phyloP scores from a whole-genome alignment of 1,284 basidiomycete species.

The Ustilago xerochloae region DNA sequence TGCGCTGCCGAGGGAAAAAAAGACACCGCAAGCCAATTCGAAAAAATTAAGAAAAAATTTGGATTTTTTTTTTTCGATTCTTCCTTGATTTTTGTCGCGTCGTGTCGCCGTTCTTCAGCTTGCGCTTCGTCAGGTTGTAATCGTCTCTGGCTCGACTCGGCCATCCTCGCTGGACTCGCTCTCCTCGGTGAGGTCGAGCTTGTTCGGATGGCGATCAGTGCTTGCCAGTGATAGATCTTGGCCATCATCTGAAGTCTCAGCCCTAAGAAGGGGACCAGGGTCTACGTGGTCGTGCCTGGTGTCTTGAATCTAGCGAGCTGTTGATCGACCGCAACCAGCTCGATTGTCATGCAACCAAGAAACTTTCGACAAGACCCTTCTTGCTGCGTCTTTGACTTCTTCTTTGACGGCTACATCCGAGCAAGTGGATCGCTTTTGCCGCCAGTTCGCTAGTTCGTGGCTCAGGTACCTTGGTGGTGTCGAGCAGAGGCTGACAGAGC shows the following conservation, averaged over 20 bases:
- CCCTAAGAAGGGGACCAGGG: too few relatives aligned
- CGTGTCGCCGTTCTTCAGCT: slow-evolving; percentile 1
- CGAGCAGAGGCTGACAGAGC: slow-evolving; percentile 2
- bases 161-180: background rate
- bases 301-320: slow-evolving; percentile 7
- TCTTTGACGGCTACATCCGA: slow-evolving; percentile 15
- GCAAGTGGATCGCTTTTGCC: background rate
- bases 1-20: slow-evolving; percentile 4
- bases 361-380: background rate
- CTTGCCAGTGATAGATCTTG: too few relatives aligned
- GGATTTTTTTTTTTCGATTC: background rate
- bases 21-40: background rate
- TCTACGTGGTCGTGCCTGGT: background rate
- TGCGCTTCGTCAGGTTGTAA: too few relatives aligned
- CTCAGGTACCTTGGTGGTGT: background rate
- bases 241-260: background rate
- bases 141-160: background rate
- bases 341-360: background rate
- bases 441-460: slow-evolving; percentile 3
- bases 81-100: background rate
- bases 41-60: background rate
- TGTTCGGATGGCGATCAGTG: too few relatives aligned
- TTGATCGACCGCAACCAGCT: slow-evolving; percentile 21
- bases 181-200: background rate
- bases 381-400: too few relatives aligned